Evolutionary conservation across 306 rosid species (phyloP), one percentile per base, ranked within the genome.

Genomic region (Cotoneaster glaucophyllus): DNA sequence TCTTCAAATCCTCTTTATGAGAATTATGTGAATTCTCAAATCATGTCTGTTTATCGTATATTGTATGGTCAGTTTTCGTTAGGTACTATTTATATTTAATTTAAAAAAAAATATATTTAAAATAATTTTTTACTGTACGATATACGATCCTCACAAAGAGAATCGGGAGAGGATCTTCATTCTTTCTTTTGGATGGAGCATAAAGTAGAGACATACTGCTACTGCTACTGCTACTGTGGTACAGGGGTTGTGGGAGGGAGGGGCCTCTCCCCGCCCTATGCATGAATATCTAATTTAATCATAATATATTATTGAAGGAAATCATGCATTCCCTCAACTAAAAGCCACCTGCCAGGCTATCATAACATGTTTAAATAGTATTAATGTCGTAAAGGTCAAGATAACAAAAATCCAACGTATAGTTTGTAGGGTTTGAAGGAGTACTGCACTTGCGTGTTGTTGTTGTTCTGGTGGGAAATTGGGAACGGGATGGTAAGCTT

Each of bases 141-240:
- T n/a, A n/a, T n/a, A n/a, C n/a, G n/a, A n/a, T n/a, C n/a, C 41
- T 37, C 9, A 7, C 0, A 37, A 6, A 37, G 0, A 37, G 0
- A 0, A 8, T 37, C 9, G 0, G 9, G 2, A 0, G 2, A 34
- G 0, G 2, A 34, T 34, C 39, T 0, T 0, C 0, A 37, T 0
- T 7, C 24, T 68, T 37, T 74, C 76, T 34, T 64, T 80, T 74
- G 70, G 79, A 74, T 15, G 67, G 45, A 62, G 69, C 78, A 74
- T 68, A 74, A 70, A 70, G 81, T 22, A 44, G 76, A 62, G 63
- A 77, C 76, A 69, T 31, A 71, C 76, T 45, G 76, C 70, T 70
- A 77, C 70, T n/a, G 25, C 62, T 61, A 39, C 5, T 39, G 6
- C n/a, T 67, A 58, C 73, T 37, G 17, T 39, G 6, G 28, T 67